Evolutionary conservation across 1,139 yeast species (phyloP).

Genomic region (Sugiyamaella neomexicana): DNA sequence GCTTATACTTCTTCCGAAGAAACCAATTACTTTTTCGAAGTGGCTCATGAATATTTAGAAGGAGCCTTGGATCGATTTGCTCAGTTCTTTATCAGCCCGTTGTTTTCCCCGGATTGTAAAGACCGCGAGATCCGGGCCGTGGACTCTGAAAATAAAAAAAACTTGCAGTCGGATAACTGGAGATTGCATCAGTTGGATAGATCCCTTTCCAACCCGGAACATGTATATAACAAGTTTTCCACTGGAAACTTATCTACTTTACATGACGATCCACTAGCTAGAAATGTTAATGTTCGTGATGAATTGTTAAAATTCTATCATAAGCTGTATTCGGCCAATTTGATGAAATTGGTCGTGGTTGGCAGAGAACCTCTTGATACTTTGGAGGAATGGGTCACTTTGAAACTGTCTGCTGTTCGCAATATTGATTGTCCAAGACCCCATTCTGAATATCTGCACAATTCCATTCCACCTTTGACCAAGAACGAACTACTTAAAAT

Average conservation of each 20-base stretch:
- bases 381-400: constrained; percentile 66
- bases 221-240: constrained; percentile 69
- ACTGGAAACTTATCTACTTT: constrained; percentile 71
- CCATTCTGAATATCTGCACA: constrained; percentile 2
- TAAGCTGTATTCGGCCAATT: constrained; percentile 63
- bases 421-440: constrained; percentile 46
- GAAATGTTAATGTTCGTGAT: constrained; percentile 65
- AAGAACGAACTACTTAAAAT: constrained; percentile 53
- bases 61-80: constrained; percentile 93
- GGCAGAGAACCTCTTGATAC: constrained; percentile 79
- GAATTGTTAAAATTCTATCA: constrained; percentile 61
- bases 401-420: constrained; percentile 63
- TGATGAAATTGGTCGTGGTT: constrained; percentile 83
- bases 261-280: constrained; percentile 52
- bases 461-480: constrained; percentile 40
- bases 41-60: constrained; percentile 69
- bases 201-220: constrained; percentile 65
- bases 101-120: constrained; percentile 77
- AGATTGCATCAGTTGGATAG: constrained; percentile 83
- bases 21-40: constrained; percentile 88
- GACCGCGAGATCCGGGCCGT: constrained; percentile 94
- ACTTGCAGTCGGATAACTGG: constrained; percentile 87
- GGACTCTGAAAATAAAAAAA: constrained; percentile 93
- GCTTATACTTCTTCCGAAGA: constrained; percentile 90
- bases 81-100: constrained; percentile 85